A percentile compares a stretch with the other conserved stretches of the same genome.
Evolutionary conservation across 257 asterid species (phyloP).

Genomic region (Henckelia pumila): DNA sequence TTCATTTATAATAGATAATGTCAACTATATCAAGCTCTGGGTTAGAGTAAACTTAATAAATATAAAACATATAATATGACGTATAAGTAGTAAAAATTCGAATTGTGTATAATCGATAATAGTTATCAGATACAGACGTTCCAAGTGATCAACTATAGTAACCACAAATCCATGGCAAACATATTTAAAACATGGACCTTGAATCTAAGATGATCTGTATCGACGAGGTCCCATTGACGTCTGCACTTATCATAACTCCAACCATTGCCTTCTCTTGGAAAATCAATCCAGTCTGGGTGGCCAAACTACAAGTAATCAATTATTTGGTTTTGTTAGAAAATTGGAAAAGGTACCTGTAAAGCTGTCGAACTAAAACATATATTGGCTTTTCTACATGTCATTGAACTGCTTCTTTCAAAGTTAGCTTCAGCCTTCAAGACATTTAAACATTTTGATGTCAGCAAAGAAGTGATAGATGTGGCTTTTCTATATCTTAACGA

Average conservation of each 20-base stretch:
- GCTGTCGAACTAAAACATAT: constrained; percentile 11
- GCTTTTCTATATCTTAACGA: constrained; percentile 5
- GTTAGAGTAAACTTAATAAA: neutral
- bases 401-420: neutral
- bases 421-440: neutral
- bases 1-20: constrained; percentile 9
- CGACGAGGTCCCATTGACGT: constrained; percentile 93
- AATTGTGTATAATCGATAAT: neutral
- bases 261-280: constrained; percentile 92
- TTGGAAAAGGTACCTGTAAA: neutral
- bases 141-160: constrained; percentile 10
- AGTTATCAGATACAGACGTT: constrained; percentile 18
- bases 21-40: constrained; percentile 2
- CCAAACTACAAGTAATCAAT: constrained; percentile 59
- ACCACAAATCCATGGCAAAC: constrained; percentile 10
- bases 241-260: constrained; percentile 94
- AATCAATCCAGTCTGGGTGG: constrained; percentile 99
- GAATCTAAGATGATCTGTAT: constrained; percentile 81
- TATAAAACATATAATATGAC: constrained; percentile 6
- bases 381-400: neutral
- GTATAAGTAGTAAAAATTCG: constrained; percentile 9
- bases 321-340: constrained; percentile 18
- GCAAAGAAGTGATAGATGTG: constrained; percentile 9
- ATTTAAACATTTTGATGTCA: neutral
- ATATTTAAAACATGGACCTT: constrained; percentile 50